A percentile compares a stretch with the other conserved stretches of the same genome.
Conservation (phyloP, 1,284 basidiomycete species). For the Bondarzewia mesenterica region DNA sequence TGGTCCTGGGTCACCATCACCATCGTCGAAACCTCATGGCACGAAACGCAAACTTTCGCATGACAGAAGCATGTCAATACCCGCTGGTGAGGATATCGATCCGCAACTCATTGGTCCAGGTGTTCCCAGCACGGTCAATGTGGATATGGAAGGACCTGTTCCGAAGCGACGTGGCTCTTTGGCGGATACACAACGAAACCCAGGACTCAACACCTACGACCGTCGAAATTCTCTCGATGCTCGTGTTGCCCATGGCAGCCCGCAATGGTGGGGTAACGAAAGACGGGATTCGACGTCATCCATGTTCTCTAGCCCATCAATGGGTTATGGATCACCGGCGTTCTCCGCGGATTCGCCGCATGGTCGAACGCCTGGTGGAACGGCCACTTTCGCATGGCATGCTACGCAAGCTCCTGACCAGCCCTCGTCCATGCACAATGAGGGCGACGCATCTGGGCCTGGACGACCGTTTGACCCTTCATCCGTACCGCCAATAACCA, state of each 20-base stretch:
- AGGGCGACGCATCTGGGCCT: slow-evolving; percentile 28
- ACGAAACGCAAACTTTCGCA: slow-evolving; percentile 75
- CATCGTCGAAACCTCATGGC: slow-evolving; percentile 40
- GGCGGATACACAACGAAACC: slow-evolving; percentile 65
- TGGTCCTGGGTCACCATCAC: slow-evolving; percentile 27
- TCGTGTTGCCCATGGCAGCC: slow-evolving; percentile 28
- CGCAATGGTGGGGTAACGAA: slow-evolving; percentile 52
- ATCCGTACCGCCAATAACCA: slow-evolving; percentile 23
- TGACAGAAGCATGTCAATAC: slow-evolving; percentile 44
- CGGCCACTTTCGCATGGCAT: slow-evolving; percentile 68
- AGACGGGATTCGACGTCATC: slow-evolving; percentile 67
- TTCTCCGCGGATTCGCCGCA: slow-evolving; percentile 60
- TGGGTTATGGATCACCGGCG: slow-evolving; percentile 47
- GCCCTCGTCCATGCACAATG: slow-evolving; percentile 31
- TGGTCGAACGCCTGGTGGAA: slow-evolving; percentile 50
- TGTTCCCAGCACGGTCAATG: slow-evolving; percentile 38
- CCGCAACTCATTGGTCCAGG: slow-evolving; percentile 64
- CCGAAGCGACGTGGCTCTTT: slow-evolving; percentile 74
- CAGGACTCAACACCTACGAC: slow-evolving; percentile 65
- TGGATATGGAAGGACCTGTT: slow-evolving; percentile 58
- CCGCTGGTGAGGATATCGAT: slow-evolving; percentile 53
- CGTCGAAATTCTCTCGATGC: slow-evolving; percentile 69
- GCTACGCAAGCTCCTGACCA: slow-evolving; percentile 39
- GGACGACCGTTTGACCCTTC: slow-evolving; percentile 35
- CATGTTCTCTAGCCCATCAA: slow-evolving; percentile 54